phyloP scores from a whole-genome alignment of 2,329 filamentous ascomycete species.

The Lecanoromycetidae sp. region DNA sequence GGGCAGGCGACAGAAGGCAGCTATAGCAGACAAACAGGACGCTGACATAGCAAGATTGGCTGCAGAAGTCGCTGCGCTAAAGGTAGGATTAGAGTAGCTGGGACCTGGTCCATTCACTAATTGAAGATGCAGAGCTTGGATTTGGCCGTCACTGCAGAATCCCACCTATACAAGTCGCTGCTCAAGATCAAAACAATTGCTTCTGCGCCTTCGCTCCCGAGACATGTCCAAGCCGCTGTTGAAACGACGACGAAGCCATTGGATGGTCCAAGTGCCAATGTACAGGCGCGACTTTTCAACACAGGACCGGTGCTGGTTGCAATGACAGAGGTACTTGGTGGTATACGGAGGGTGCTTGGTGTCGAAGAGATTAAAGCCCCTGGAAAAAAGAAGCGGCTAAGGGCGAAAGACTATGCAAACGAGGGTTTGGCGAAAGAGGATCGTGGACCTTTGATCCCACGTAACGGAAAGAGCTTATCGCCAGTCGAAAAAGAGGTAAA shows the following conservation, averaged over 20 bases:
- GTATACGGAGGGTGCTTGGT: constrained; percentile 22
- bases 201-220: constrained; percentile 36
- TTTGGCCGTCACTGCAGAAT: constrained; percentile 36
- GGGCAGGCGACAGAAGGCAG: constrained; percentile 43
- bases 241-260: constrained; percentile 14
- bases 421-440: neutral
- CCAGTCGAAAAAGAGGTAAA: neutral
- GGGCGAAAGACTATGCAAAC: constrained; percentile 7
- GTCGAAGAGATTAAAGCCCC: neutral
- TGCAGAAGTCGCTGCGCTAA: constrained; percentile 45
- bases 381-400: constrained; percentile 1
- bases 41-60: constrained; percentile 34
- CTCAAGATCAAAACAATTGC: constrained; percentile 45
- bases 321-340: constrained; percentile 35
- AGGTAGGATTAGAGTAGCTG: constrained; percentile 36
- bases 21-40: constrained; percentile 27
- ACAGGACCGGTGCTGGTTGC: constrained; percentile 46
- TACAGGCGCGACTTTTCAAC: constrained; percentile 47
- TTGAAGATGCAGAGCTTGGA: constrained; percentile 35
- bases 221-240: constrained; percentile 4
- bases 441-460: neutral
- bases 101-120: neutral
- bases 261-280: constrained; percentile 42
- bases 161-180: constrained; percentile 45
- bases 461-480: too few relatives aligned